Conservation (phyloP, 306 rosid genomes). For the Prunus mongolica region DNA sequence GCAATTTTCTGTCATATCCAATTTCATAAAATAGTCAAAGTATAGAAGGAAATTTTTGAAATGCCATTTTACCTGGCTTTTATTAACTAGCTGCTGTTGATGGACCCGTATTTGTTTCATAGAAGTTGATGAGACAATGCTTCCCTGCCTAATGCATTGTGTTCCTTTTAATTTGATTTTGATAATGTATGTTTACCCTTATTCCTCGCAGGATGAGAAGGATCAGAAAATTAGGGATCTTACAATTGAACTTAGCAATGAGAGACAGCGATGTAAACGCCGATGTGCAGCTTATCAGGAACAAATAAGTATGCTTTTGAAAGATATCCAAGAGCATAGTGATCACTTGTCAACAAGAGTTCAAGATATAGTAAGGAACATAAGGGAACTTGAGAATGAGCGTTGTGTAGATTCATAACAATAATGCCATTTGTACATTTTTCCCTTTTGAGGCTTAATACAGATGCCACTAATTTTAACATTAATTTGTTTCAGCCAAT, state of each 20-base stretch:
- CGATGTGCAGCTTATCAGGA: neutral
- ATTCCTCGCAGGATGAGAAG: conserved; percentile 22
- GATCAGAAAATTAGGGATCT: conserved; percentile 23
- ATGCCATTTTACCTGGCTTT: too few relatives aligned
- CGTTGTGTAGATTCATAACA: neutral
- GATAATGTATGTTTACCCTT: too few relatives aligned
- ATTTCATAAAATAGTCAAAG: too few relatives aligned
- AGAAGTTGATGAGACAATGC: too few relatives aligned
- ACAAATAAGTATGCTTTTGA: neutral
- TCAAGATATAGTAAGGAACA: conserved; percentile 16
- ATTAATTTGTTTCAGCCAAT: neutral
- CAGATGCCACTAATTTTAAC: neutral
- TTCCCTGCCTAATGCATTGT: too few relatives aligned
- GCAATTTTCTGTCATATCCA: too few relatives aligned
- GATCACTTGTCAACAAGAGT: conserved; percentile 26
- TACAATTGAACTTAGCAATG: conserved; percentile 8
- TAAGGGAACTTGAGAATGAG: conserved; percentile 14
- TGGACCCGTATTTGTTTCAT: too few relatives aligned
- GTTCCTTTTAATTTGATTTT: too few relatives aligned
- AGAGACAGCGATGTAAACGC: conserved; percentile 23
- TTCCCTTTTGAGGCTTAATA: neutral
- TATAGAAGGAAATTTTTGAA: too few relatives aligned
- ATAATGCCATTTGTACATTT: neutral
- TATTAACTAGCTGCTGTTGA: too few relatives aligned
- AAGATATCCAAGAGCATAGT: conserved; percentile 3